Base-by-base conservation (phyloP, 192 early-diverging fungal species). In the Coemansia sp. region DNA sequence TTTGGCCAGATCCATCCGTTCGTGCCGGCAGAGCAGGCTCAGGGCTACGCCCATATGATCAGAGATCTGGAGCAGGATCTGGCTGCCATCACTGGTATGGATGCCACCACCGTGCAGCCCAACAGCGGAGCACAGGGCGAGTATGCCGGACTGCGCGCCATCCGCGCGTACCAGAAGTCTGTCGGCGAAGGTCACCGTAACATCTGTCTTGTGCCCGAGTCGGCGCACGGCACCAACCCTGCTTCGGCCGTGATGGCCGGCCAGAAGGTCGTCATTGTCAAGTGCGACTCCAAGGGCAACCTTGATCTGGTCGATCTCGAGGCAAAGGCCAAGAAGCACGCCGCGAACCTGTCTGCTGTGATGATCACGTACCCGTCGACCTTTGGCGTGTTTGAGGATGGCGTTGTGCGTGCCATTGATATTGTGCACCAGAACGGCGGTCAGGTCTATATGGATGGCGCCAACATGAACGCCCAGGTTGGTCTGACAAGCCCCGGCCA, bases 341-440 rank as follows among this genome's bases (percentile, higher is more conserved):
- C 89, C 80, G 91, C 94, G 49, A 74, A 67, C 17, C 87, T 99
- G 56, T 91, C 97, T 25, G 95, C 94, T 11, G 89, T 94, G 64
- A 99, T 99, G 97, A 96, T 99, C 72, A 99, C 97, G 5, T 99
- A 99, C 65, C 97, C 97, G 36, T 98, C 96, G 56, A 99, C 97
- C 17, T 99, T 92, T 82, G 97, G 97, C 70, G 94, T 97, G 66
- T 99, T 99, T 76, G 97, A 99, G 86, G 88, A 91, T 38, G 89
- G 86, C 56, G 91, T 98, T 33, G 64, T 85, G 63, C 87, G 93
- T 36, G 95, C 93, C 12, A 96, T 94, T 75, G 82, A 96, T 45
- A 90, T 99, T 69, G 88, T 99, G 45, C 97, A 99, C 75, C 68
- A 79, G n/a, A 72, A 92, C 70, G 96, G 97, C 67, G 97, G 97